Conservation (phyloP, 2,329 filamentous ascomycete genomes). For the Aaosphaeria arxii region DNA sequence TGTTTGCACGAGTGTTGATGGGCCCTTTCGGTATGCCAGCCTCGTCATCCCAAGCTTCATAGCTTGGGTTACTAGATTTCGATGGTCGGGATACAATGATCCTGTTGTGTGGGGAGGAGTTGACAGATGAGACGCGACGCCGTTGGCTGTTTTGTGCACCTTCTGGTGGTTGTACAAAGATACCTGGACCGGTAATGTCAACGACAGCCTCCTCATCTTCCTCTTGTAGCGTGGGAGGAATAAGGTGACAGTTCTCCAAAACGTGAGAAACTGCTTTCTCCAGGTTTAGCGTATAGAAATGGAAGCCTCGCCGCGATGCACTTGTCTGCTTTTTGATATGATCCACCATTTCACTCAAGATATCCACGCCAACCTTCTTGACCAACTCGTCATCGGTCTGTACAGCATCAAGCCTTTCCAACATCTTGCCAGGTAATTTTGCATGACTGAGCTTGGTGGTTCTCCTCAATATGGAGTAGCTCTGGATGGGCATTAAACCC, state of each 20-base stretch:
- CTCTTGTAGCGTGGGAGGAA: conserved; percentile 51
- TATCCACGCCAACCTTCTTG: conserved; percentile 75
- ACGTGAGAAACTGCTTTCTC: conserved; percentile 96
- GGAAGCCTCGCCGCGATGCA: conserved; percentile 63
- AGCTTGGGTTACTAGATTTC: conserved; percentile 47
- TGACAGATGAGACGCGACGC: conserved; percentile 72
- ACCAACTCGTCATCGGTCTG: conserved; percentile 79
- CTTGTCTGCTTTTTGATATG: conserved; percentile 65
- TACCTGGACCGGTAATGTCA: conserved; percentile 41
- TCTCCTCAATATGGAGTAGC: conserved; percentile 90
- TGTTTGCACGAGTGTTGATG: conserved; percentile 76
- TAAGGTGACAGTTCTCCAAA: conserved; percentile 79
- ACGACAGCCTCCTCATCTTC: conserved; percentile 50
- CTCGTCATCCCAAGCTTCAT: conserved; percentile 71
- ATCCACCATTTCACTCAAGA: conserved; percentile 80
- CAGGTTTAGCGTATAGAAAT: conserved; percentile 95
- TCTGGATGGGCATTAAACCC: conserved; percentile 96
- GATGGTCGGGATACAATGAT: conserved; percentile 72
- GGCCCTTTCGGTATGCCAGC: conserved; percentile 70
- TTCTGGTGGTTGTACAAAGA: conserved; percentile 29
- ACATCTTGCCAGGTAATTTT: conserved; percentile 67
- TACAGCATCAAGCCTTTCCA: conserved; percentile 68
- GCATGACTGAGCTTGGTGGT: conserved; percentile 95
- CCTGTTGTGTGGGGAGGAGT: conserved; percentile 82
- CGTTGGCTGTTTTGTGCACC: conserved; percentile 28